Evolutionary conservation across 768 basidiomycete genomes (phyloP).

Genomic region (Mrakia gelida): DNA sequence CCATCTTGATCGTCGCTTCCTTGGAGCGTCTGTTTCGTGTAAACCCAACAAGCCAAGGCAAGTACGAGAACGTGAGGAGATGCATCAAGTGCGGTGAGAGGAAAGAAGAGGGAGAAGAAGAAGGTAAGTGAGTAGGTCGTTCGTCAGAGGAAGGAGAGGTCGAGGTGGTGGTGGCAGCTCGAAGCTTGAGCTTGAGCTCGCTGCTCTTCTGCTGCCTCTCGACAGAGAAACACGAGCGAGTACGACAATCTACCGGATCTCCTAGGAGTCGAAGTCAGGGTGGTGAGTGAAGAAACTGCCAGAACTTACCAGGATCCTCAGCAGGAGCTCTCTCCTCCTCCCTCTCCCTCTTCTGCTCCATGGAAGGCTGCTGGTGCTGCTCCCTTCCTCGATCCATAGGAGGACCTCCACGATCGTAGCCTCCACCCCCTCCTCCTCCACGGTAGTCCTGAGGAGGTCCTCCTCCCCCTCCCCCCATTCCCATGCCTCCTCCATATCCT

Average conservation of each 20-base stretch:
- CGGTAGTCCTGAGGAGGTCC: constrained; percentile 3
- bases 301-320: constrained; percentile 8
- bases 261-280: not conserved
- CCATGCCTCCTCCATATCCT: not conserved
- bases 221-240: not conserved
- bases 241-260: no score
- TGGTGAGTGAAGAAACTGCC: not conserved
- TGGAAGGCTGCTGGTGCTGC: not conserved
- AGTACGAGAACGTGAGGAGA: not conserved
- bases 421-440: constrained; percentile 5
- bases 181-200: not conserved
- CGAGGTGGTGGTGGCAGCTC: not conserved
- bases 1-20: constrained; percentile 96
- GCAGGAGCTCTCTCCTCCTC: not conserved
- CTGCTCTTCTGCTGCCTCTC: not conserved
- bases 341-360: constrained; percentile 7
- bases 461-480: constrained; percentile 3
- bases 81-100: not conserved
- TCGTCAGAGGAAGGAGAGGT: not conserved
- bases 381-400: constrained; percentile 9
- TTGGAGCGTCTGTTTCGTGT: constrained; percentile 63
- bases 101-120: not conserved
- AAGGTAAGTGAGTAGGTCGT: constrained; percentile 4
- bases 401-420: constrained; percentile 11
- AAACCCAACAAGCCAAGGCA: not conserved